Base-by-base conservation (phyloP, 768 basidiomycete species). In the Lentinula detonsa region DNA sequence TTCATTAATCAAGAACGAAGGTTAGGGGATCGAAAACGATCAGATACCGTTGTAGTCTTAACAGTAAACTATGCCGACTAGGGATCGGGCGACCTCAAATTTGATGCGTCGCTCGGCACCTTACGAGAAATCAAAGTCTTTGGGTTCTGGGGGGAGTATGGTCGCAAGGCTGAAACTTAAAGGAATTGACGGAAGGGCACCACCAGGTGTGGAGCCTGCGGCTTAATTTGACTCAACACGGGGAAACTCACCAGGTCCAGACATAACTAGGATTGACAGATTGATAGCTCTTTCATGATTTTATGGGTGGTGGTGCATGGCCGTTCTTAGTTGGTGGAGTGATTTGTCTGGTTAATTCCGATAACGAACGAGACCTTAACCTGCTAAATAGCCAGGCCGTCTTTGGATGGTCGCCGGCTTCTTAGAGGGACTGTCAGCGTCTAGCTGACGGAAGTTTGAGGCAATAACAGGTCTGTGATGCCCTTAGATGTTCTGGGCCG, bases 331-430 rank as follows among this genome's bases (percentile, higher is more conserved):
- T 88, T 88, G 82, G 85, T 78, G 88, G 87, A 91, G 88, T 90
- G 90, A 91, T 90, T 91, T 91, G 90, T 91, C 90, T 91, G 90
- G 88, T 90, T 91, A 90, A 91, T 90, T 90, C 87, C 84, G 88
- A 91, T 90, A 90, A 90, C 84, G 85, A 91, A 89, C 83, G 87
- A 91, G 88, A 91, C 89, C 86, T 88, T 88, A 85, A 86, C 86
- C 86, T 89, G 87, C 89, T 90, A 88, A 90, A 89, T 91, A 90
- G 88, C 81, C 86, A 79, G 84, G 82, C 81, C 74, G 82, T 80
- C 85, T 84, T 83, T 80, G 65, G 86, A 82, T 85, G 85, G 85
- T 82, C 81, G 79, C 76, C 68, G 83, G 81, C 86, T 88, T 90
- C 86, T 89, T 88, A 88, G 85, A 88, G 85, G 86, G 86, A 87